Conservation (phyloP, 106 monocot species). For the Cymbidium sinense region DNA sequence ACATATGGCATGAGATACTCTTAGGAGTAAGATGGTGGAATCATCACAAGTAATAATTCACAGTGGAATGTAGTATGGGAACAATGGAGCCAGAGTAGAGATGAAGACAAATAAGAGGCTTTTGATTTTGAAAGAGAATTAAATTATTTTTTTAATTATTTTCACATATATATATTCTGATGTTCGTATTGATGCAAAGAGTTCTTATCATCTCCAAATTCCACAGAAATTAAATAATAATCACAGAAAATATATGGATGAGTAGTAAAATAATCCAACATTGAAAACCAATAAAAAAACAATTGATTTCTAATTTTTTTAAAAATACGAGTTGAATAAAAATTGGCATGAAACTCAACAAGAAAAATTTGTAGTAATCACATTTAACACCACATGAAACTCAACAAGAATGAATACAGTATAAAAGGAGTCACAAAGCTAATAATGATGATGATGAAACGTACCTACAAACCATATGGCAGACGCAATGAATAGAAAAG, state of each 20-base stretch:
- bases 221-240: too few relatives aligned
- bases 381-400: background rate
- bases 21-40: background rate
- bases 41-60: background rate
- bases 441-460: background rate
- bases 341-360: too few relatives aligned
- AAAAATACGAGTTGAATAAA: too few relatives aligned
- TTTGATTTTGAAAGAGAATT: too few relatives aligned
- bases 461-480: conserved; percentile 79
- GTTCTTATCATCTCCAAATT: background rate
- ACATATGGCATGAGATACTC: conserved; percentile 7
- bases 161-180: too few relatives aligned
- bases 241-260: too few relatives aligned
- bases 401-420: background rate
- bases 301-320: too few relatives aligned
- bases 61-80: too few relatives aligned
- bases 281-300: background rate
- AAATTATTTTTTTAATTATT: too few relatives aligned
- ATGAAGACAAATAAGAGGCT: too few relatives aligned
- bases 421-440: background rate
- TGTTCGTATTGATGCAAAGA: background rate
- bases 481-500: conserved; percentile 80
- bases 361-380: background rate
- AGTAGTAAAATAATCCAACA: background rate
- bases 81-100: too few relatives aligned